These are phyloP conservation scores for Metarhizium robertsii DNA, from an alignment of 2,329 filamentous ascomycete genomes.

Conservation along the genomic window DNA sequence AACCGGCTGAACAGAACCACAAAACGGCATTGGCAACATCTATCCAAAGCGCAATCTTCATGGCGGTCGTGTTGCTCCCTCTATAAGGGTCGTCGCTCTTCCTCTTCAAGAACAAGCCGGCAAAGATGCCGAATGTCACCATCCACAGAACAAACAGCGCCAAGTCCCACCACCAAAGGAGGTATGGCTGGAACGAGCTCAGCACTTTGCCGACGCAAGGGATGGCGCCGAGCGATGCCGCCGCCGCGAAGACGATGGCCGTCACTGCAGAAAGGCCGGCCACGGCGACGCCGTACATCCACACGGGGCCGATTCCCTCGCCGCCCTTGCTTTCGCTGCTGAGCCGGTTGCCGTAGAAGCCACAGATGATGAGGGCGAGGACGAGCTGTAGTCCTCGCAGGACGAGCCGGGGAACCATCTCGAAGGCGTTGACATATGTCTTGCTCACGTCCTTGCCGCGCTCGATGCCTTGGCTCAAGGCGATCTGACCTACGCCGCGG, in stretches of 20 bases:
- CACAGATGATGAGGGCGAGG: conserved; percentile 58
- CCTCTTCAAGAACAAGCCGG: conserved; percentile 56
- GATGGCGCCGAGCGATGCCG: conserved; percentile 25
- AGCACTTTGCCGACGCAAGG: conserved; percentile 20
- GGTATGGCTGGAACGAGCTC: not conserved
- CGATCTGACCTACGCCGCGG: not conserved
- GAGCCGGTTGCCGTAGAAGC: conserved; percentile 59
- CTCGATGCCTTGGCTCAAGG: not conserved
- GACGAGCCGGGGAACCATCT: not conserved
- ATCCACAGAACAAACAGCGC: not conserved
- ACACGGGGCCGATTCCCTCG: conserved; percentile 41
- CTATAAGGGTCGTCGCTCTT: conserved; percentile 41
- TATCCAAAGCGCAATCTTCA: conserved; percentile 67
- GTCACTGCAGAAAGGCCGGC: conserved; percentile 46
- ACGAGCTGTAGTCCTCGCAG: conserved; percentile 58
- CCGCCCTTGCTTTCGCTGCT: conserved; percentile 28
- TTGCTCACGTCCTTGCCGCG: not conserved
- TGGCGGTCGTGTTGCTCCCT: conserved; percentile 33
- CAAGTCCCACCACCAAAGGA: not conserved
- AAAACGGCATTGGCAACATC: conserved; percentile 35
- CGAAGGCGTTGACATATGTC: not conserved
- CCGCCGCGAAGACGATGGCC: conserved; percentile 30
- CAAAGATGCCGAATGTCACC: conserved; percentile 44
- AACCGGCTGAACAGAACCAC: not conserved
- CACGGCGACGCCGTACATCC: conserved; percentile 55